Evolutionary conservation across 192 early-diverging fungal genomes (phyloP).

Genomic region (Geranomyces variabilis): DNA sequence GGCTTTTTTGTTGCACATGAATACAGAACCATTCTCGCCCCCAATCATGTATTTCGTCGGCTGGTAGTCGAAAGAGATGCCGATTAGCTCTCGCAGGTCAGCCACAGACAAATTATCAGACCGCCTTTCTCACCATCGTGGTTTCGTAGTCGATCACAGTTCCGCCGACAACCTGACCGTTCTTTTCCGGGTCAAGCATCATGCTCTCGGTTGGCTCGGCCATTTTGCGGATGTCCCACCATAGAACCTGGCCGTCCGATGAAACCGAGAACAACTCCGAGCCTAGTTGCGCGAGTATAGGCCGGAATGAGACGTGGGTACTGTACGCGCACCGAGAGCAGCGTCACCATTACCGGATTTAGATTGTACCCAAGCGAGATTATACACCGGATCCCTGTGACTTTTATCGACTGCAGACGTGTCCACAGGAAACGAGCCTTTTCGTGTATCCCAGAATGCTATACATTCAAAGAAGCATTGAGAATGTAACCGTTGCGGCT

Average conservation of each 20-base stretch:
- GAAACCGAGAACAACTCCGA: conserved; percentile 65
- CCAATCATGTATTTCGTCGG: conserved; percentile 72
- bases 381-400: conserved; percentile 64
- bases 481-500: too few relatives aligned
- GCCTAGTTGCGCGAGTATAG: conserved; percentile 27
- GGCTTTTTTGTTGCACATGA: conserved; percentile 70
- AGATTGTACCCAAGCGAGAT: conserved; percentile 62
- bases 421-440: conserved; percentile 62
- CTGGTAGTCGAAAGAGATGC: conserved; percentile 23
- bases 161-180: conserved; percentile 62
- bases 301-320: neutral
- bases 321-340: too few relatives aligned
- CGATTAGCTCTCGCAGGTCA: too few relatives aligned
- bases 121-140: conserved; percentile 53
- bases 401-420: conserved; percentile 59
- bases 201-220: conserved; percentile 61
- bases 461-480: neutral
- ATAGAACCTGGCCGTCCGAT: conserved; percentile 63
- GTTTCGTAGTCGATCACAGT: conserved; percentile 67
- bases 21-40: conserved; percentile 60
- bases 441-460: conserved; percentile 66
- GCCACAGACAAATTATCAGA: too few relatives aligned
- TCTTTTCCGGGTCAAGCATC: conserved; percentile 65
- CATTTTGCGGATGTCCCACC: conserved; percentile 70
- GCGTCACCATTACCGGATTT: conserved; percentile 45